Evolutionary conservation across 2,329 filamentous ascomycete species (phyloP).

Genomic region (Bretziella fagacearum): DNA sequence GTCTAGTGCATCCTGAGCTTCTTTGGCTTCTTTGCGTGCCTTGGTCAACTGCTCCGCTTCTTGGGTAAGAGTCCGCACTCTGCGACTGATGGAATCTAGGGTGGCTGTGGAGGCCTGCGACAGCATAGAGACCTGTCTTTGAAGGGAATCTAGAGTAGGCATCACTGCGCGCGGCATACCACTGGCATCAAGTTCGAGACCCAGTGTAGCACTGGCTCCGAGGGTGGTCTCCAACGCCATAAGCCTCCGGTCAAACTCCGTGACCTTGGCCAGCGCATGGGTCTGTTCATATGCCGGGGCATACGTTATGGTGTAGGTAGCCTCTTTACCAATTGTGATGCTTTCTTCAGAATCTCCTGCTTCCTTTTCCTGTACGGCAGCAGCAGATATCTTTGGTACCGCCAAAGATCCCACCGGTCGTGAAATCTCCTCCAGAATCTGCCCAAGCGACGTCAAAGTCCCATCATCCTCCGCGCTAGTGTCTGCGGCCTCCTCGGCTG

Average conservation of each 20-base stretch:
- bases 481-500: conserved; percentile 28
- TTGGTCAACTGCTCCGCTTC: conserved; percentile 60
- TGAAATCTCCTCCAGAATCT: conserved; percentile 50
- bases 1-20: conserved; percentile 39
- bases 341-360: conserved; percentile 16
- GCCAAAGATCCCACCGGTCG: conserved; percentile 18
- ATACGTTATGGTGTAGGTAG: conserved; percentile 49
- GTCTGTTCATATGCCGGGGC: conserved; percentile 47
- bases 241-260: conserved; percentile 75
- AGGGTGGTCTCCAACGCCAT: conserved; percentile 63
- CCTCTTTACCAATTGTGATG: conserved; percentile 18
- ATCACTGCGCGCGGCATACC: conserved; percentile 53
- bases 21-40: conserved; percentile 43
- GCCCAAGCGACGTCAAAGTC: conserved; percentile 51
- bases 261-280: conserved; percentile 60
- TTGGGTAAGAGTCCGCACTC: conserved; percentile 50
- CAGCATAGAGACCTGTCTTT: conserved; percentile 63
- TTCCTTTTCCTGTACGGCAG: neutral
- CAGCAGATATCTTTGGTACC: neutral
- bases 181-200: conserved; percentile 43
- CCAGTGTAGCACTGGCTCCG: conserved; percentile 54
- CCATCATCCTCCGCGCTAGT: conserved; percentile 28
- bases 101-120: conserved; percentile 54
- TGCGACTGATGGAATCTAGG: conserved; percentile 53
- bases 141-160: conserved; percentile 63